Conservation (phyloP, 2,329 filamentous ascomycete species). For the Orbilia oligospora region DNA sequence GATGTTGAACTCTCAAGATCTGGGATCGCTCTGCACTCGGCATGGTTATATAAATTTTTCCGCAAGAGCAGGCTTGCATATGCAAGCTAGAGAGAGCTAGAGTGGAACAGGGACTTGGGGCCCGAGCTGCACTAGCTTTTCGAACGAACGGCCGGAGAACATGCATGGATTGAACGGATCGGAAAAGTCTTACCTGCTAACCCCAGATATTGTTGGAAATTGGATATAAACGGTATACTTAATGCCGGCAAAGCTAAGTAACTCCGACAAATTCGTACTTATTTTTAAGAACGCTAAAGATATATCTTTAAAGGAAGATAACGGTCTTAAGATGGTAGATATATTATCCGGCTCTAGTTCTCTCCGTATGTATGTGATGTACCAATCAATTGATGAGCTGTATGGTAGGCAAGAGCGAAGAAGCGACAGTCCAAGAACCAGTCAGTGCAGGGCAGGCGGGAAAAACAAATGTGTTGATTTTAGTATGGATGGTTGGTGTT, state of each 20-base stretch:
- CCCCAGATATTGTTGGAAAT: conserved; percentile 29
- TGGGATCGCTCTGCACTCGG: conserved; percentile 15
- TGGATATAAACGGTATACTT: conserved; percentile 19
- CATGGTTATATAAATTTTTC: conserved; percentile 55
- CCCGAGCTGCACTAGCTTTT: conserved; percentile 4
- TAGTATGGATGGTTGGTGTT: conserved; percentile 20
- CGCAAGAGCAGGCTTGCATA: conserved; percentile 50
- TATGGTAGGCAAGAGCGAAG: conserved; percentile 40
- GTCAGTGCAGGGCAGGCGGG: background rate
- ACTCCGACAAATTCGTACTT: conserved; percentile 9
- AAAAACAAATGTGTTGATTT: conserved; percentile 54
- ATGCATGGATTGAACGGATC: conserved; percentile 27
- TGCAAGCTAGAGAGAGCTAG: conserved; percentile 43
- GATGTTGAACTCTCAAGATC: conserved; percentile 48
- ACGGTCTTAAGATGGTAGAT: conserved; percentile 9
- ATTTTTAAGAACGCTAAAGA: conserved; percentile 20
- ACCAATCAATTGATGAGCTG: conserved; percentile 5
- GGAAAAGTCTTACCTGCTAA: conserved; percentile 50
- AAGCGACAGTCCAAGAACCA: conserved; percentile 22
- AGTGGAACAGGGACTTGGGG: conserved; percentile 33
- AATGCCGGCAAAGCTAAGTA: conserved; percentile 20
- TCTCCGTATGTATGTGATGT: background rate
- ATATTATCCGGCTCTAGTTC: background rate
- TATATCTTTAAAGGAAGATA: background rate
- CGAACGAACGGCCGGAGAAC: conserved; percentile 31